Conservation (phyloP, 192 early-diverging fungal species). For the Oehlia diaphana region DNA sequence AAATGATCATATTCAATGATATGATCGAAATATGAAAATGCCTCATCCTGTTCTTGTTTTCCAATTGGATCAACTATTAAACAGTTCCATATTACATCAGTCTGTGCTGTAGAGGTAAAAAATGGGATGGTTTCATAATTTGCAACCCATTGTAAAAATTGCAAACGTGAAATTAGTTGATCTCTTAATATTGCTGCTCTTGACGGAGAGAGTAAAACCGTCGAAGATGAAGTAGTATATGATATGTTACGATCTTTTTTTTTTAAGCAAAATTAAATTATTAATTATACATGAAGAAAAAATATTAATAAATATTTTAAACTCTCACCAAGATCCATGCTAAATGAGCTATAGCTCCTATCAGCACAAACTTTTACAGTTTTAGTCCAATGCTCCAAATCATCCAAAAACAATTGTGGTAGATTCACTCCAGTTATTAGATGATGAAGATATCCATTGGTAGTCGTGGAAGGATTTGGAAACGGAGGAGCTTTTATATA, state of each 20-base stretch:
- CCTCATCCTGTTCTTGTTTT: constrained; percentile 41
- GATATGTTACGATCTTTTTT: constrained; percentile 13
- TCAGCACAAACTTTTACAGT: constrained; percentile 23
- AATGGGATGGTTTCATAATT: constrained; percentile 31
- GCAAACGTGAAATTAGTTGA: constrained; percentile 31
- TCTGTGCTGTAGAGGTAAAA: constrained; percentile 39
- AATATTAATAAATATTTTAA: not conserved
- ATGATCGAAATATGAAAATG: constrained; percentile 42
- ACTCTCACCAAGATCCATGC: constrained; percentile 30
- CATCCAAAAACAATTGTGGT: constrained; percentile 29
- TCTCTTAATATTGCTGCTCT: constrained; percentile 29
- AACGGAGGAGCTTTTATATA: constrained; percentile 17
- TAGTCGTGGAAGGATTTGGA: not conserved
- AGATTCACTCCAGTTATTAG: constrained; percentile 15
- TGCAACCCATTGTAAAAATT: constrained; percentile 39
- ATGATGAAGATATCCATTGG: constrained; percentile 12
- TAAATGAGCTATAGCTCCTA: not conserved
- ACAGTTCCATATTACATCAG: constrained; percentile 46
- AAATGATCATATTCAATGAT: constrained; percentile 38
- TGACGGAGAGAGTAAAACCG: constrained; percentile 3
- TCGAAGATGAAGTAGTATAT: not conserved
- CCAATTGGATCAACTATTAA: constrained; percentile 47
- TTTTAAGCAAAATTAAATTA: not conserved
- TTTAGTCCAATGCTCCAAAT: constrained; percentile 30
- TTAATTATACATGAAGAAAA: not conserved